A percentile compares a stretch with the other conserved stretches of the same genome.
phyloP scores from a whole-genome alignment of 306 rosid species.

The Carpinus viminea region DNA sequence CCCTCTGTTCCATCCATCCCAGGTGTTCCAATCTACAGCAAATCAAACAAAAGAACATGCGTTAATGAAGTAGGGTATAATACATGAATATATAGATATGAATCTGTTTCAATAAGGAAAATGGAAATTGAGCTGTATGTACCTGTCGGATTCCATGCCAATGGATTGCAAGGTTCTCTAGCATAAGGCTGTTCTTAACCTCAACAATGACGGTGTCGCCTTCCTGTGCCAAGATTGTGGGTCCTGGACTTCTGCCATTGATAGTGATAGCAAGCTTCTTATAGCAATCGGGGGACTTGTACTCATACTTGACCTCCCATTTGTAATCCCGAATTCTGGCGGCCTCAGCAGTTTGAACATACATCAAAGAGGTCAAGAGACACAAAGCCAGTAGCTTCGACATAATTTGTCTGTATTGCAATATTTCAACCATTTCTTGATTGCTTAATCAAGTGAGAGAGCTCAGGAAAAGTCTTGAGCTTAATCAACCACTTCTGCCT shows the following conservation, averaged over 20 bases:
- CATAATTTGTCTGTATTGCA: not conserved
- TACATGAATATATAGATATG: not conserved
- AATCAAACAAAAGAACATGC: not conserved
- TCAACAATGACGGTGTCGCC: conserved; percentile 77
- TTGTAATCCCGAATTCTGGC: conserved; percentile 43
- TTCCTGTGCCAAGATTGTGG: conserved; percentile 73
- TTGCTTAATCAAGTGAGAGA: not conserved
- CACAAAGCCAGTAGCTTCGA: conserved; percentile 34
- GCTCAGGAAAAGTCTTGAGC: not conserved
- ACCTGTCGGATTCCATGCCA: conserved; percentile 99
- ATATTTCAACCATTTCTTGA: not conserved
- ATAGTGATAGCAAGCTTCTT: conserved; percentile 67
- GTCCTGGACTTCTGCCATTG: conserved; percentile 79
- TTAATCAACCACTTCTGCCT: too few species aligned
- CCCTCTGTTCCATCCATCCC: conserved; percentile 98
- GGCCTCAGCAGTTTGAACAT: conserved; percentile 39
- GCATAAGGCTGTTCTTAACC: conserved; percentile 52
- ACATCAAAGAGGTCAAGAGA: conserved; percentile 25
- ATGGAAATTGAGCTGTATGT: not conserved
- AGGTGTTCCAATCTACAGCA: conserved; percentile 73
- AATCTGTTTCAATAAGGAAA: too few species aligned
- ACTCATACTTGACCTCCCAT: conserved; percentile 77
- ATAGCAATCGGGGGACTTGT: conserved; percentile 76
- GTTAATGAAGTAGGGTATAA: not conserved
- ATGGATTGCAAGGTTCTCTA: conserved; percentile 85